A percentile compares a stretch with the other conserved stretches of the same genome.
Evolutionary conservation across 805 yeast species (phyloP).

Genomic region (Kodamaea laetipori): DNA sequence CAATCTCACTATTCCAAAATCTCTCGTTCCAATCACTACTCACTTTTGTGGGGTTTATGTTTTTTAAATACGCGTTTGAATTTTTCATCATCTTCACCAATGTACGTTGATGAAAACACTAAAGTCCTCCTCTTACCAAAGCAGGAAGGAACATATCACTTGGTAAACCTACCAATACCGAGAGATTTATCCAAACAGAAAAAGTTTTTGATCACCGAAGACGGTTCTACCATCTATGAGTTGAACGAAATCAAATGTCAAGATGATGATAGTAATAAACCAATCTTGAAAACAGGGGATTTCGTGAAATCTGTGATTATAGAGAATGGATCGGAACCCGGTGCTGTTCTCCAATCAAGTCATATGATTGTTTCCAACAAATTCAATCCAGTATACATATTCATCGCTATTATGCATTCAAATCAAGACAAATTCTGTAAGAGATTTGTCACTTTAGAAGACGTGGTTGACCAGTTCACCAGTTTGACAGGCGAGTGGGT

Average conservation of each 20-base stretch:
- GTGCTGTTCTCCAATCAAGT: slow-evolving; percentile 43
- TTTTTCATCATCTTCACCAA: no score
- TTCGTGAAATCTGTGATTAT: slow-evolving; percentile 9
- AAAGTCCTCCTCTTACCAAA: slow-evolving; percentile 10
- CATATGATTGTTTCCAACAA: slow-evolving; percentile 42
- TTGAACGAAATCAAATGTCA: slow-evolving; percentile 8
- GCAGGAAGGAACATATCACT: not conserved
- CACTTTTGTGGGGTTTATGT: no score
- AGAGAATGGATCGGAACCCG: slow-evolving; percentile 18
- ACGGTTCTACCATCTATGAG: slow-evolving; percentile 6
- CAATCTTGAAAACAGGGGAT: slow-evolving; percentile 5
- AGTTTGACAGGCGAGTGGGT: slow-evolving; percentile 32
- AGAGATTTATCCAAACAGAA: slow-evolving; percentile 8
- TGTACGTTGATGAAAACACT: slow-evolving; percentile 9
- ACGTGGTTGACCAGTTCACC: slow-evolving; percentile 41
- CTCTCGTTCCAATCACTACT: no score
- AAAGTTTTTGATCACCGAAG: slow-evolving; percentile 6
- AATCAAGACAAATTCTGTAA: slow-evolving; percentile 25
- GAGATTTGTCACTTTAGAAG: slow-evolving; percentile 45
- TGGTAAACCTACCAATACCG: slow-evolving; percentile 6
- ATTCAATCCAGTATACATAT: slow-evolving; percentile 42
- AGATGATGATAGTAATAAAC: slow-evolving; percentile 1
- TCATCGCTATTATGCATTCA: slow-evolving; percentile 36
- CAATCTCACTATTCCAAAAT: no score
- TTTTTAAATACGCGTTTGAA: no score